These are phyloP conservation scores for Camellia lanceoleosa DNA, from an alignment of 148 eudicot species.

Conservation along the genomic window DNA sequence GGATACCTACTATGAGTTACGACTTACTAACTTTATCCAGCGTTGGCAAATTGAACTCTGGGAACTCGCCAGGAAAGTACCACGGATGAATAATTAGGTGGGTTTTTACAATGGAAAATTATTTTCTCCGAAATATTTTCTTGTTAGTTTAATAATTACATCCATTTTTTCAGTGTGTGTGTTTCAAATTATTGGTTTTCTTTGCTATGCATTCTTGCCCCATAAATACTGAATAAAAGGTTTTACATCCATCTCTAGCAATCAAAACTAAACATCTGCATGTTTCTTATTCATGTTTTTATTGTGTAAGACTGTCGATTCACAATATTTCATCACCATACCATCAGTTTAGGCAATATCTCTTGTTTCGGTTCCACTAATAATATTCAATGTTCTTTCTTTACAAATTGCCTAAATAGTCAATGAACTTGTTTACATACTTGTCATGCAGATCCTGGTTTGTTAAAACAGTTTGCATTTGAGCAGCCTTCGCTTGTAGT, in stretches of 20 bases:
- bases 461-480: slow-evolving; percentile 22
- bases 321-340: background rate
- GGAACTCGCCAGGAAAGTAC: too few species aligned
- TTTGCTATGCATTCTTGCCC: background rate
- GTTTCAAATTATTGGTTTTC: background rate
- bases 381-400: background rate
- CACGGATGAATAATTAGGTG: background rate
- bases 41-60: too few species aligned
- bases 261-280: background rate
- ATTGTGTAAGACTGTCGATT: too few species aligned
- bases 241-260: background rate
- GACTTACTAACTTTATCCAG: too few species aligned
- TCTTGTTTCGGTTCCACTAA: too few species aligned
- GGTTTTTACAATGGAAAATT: background rate
- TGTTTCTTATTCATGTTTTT: background rate
- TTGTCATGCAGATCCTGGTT: slow-evolving; percentile 21
- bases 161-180: background rate
- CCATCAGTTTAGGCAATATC: background rate
- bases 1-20: background rate
- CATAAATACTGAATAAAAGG: background rate
- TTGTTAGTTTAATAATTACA: background rate
- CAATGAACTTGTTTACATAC: background rate
- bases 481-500: slow-evolving; percentile 12
- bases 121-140: background rate
- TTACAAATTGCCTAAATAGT: background rate